Base-by-base conservation (phyloP, 139 green algal genomes). In the Micromonas pusilla region DNA sequence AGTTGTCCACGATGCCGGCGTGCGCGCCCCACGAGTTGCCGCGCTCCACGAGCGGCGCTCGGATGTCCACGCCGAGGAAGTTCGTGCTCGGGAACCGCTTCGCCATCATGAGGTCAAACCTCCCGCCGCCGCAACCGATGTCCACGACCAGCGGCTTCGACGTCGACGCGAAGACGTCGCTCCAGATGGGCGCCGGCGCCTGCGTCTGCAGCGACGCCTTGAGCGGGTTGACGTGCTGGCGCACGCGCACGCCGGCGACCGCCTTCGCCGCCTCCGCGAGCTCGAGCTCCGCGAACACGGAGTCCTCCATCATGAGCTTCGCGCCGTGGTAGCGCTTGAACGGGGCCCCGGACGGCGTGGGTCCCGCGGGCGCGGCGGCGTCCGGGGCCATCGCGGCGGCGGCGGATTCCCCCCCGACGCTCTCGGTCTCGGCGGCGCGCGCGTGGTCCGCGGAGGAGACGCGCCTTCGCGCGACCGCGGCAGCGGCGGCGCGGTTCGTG, bases 21-120 rank as follows among this genome's bases (percentile, higher is more conserved):
- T 82, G 66, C 26, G 80, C 37, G 0, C 85, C 79, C 92, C 78
- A 83, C 39, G 23, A 54, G 54, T 30, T 9, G 23, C 89, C 89
- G 4, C 92, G 82, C 1, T 93, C 89, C 6, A 96, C 84, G 13
- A 95, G 80, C 84, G 92, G 36, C 19, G 36, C 60, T 0, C 91
- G 81, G 28, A 97, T 94, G 72, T 97, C 92, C 34, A 97, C 57
- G 1, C 92, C 92, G 36, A 97, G 81, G 66, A 89, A 84, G 82
- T 97, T 96, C 72, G 38, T 31, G 26, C 32, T 26, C 25, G 54
- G 16, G 80, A 31, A 32, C 72, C 53, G 30, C 57, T 78, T 73
- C 31, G 79, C 67, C 26, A 86, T 71, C 70, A 88, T 82, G 72
- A 95, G 81, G 38, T 91, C 79, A 81, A 94, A 96, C 33, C 92